Base-by-base conservation (phyloP, 2,329 filamentous ascomycete species). In the Lomentospora prolificans region DNA sequence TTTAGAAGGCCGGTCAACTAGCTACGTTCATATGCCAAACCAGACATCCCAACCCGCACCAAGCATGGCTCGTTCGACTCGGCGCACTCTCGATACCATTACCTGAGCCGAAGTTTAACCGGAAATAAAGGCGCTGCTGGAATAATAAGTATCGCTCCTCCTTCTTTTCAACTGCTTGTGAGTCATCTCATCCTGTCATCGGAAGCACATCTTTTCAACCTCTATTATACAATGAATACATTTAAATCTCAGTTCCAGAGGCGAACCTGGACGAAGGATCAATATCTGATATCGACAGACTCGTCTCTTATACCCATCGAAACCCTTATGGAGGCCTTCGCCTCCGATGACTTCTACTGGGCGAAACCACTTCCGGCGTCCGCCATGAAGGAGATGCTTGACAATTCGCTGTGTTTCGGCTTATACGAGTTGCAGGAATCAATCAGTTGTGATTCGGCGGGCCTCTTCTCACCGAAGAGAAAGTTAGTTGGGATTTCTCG, bases 261-360 rank as follows among this genome's bases (percentile, higher is more conserved):
- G 8, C 24, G 51, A 12, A 41, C 70, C 58, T 81, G 79, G 79
- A 75, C 73, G 60, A 72, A 72, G 48, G 74, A 76, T 59, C 72
- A 74, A 56, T 85, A 81, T 66, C 68, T 83, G 61, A 72, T 85
- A 66, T 85, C 82, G 27, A 85, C 81, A 33, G 77, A 86, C 63
- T 76, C 75, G 25, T 63, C 68, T 7, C 76, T 80, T 53, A 67
- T 87, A 58, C 75, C 82, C 53, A 68, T 78, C 24, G 65, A 73
- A 28, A 74, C 75, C 30, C 70, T 86, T 61, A 81, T 81, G 61
- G 69, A 71, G 5, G 79, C 78, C 19, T 78, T 85, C 60, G 72
- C 65, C 14, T 77, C 76, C 1, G 79, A 84, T 36, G 67, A 78
- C 57, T 69, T 85, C 63, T 84, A 82, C 73, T 86, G 84, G 82